Evolutionary conservation across 2,329 filamentous ascomycete genomes (phyloP).

Genomic region (Aspergillus novofumigatus): DNA sequence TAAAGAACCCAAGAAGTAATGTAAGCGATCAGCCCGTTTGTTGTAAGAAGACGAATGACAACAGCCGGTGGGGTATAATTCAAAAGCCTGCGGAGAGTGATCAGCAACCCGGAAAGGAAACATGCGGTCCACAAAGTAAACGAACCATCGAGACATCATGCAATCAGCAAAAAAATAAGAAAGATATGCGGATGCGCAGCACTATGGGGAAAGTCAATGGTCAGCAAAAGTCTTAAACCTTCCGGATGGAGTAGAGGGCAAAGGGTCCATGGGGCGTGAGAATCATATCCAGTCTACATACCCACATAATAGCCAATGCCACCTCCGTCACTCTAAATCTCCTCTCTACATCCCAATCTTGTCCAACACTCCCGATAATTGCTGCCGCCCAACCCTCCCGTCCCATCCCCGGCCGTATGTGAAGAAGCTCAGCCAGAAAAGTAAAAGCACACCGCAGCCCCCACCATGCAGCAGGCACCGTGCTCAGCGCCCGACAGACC

Average conservation of each 20-base stretch:
- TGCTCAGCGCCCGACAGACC: conserved; percentile 66
- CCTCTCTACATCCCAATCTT: conserved; percentile 43
- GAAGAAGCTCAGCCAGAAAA: conserved; percentile 61
- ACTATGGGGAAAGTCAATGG: conserved; percentile 46
- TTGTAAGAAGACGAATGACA: conserved; percentile 71
- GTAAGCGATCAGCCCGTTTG: conserved; percentile 70
- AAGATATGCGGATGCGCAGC: conserved; percentile 70
- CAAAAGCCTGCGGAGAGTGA: conserved; percentile 58
- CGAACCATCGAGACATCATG: conserved; percentile 75
- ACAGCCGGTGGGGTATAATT: conserved; percentile 77
- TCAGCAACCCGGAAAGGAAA: neutral
- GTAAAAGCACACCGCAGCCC: conserved; percentile 65
- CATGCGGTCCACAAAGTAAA: conserved; percentile 7
- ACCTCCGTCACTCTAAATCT: conserved; percentile 63
- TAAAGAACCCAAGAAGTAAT: conserved; percentile 68
- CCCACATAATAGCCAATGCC: conserved; percentile 69
- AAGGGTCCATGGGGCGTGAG: neutral
- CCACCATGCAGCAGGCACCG: conserved; percentile 68
- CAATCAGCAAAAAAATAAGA: conserved; percentile 82
- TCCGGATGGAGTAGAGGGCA: conserved; percentile 1
- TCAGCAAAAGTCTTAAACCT: neutral
- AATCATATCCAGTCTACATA: conserved; percentile 42
- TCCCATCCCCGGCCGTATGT: conserved; percentile 41
- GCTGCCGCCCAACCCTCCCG: conserved; percentile 39
- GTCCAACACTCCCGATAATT: conserved; percentile 33